These are phyloP conservation scores for Lichtheimia ramosa DNA, from an alignment of 371 early-diverging fungal genomes.

Conservation along the genomic window DNA sequence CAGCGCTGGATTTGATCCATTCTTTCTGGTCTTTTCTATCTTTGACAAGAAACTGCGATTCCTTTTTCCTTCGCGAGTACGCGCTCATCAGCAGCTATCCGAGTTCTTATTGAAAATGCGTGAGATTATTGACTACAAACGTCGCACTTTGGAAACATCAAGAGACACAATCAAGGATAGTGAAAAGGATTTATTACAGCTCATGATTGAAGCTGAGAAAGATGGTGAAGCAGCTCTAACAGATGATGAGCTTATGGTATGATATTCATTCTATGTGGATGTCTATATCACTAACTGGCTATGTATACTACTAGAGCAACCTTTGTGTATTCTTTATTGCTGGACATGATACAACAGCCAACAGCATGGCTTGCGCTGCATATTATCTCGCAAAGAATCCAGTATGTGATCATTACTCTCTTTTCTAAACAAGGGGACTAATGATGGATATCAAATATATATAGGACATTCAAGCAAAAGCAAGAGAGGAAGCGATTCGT, in stretches of 20 bases:
- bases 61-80: constrained; percentile 1
- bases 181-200: constrained; percentile 43
- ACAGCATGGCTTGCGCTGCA: constrained; percentile 23
- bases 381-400: constrained; percentile 15
- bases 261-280: neutral
- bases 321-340: constrained; percentile 45
- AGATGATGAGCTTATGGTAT: constrained; percentile 19
- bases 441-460: neutral
- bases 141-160: constrained; percentile 7
- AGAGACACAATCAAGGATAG: constrained; percentile 17
- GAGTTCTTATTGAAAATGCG: constrained; percentile 3
- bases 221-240: constrained; percentile 11
- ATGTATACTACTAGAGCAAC: constrained; percentile 20
- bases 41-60: neutral
- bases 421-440: neutral
- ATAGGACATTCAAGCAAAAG: constrained; percentile 19
- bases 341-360: constrained; percentile 32
- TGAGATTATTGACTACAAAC: constrained; percentile 3
- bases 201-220: constrained; percentile 40
- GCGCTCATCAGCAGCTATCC: neutral
- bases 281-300: neutral
- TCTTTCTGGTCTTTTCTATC: neutral
- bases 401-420: neutral
- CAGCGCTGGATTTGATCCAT: neutral
- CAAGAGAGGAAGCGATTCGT: constrained; percentile 19